These are phyloP conservation scores for Erythrobasidium yunnanense DNA, from an alignment of 768 basidiomycete species.

Conservation along the genomic window DNA sequence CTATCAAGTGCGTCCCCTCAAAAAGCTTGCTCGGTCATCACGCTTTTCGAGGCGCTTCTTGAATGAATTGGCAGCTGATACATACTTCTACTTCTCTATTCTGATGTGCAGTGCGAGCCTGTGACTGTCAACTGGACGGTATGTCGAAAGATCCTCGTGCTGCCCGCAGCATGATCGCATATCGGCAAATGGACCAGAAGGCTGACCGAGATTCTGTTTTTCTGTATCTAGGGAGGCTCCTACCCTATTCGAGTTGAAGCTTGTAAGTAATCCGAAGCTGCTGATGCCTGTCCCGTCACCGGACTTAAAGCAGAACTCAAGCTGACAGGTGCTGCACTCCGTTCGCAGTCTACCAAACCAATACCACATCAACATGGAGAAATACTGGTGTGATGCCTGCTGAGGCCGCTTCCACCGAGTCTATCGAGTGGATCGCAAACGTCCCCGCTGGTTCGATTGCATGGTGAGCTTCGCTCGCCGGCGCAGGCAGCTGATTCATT, in stretches of 20 bases:
- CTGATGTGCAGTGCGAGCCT: conserved; percentile 40
- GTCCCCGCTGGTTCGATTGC: conserved; percentile 19
- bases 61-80: too few species aligned
- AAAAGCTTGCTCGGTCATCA: too few species aligned
- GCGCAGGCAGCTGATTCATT: neutral
- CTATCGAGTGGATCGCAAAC: conserved; percentile 7
- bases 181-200: too few species aligned
- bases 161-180: too few species aligned
- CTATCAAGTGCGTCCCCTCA: too few species aligned
- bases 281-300: neutral
- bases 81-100: too few species aligned
- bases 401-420: conserved; percentile 9
- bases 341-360: conserved; percentile 16
- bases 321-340: too few species aligned
- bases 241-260: conserved; percentile 21
- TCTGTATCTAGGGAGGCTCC: conserved; percentile 14
- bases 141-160: neutral
- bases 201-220: too few species aligned
- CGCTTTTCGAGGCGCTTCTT: too few species aligned
- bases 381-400: conserved; percentile 2
- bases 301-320: too few species aligned
- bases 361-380: conserved; percentile 1
- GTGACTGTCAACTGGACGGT: conserved; percentile 11
- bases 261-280: neutral
- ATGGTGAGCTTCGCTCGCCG: neutral